phyloP scores from a whole-genome alignment of 2,329 filamentous ascomycete genomes.

The Beauveria sp. region DNA sequence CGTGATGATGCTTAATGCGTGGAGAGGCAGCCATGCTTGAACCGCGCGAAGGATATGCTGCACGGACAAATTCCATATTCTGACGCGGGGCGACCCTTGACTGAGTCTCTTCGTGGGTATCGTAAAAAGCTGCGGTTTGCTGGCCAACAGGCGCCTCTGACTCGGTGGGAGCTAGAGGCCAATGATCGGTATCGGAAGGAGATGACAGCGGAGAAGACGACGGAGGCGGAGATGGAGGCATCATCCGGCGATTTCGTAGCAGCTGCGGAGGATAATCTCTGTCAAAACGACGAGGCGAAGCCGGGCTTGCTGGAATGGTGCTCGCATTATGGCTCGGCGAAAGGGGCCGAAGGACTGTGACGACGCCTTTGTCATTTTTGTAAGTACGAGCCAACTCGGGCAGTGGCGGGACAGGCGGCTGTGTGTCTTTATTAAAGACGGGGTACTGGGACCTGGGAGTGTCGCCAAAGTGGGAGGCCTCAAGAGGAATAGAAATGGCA shows the following conservation, averaged over 20 bases:
- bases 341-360: constrained; percentile 28
- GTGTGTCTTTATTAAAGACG: constrained; percentile 14
- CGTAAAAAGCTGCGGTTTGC: not conserved
- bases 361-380: constrained; percentile 27
- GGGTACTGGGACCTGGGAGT: constrained; percentile 27
- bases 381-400: constrained; percentile 21
- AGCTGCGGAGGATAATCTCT: constrained; percentile 4
- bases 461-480: constrained; percentile 36
- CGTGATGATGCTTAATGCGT: constrained; percentile 19
- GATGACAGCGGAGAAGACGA: constrained; percentile 1
- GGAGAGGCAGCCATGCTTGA: constrained; percentile 20
- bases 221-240: not conserved
- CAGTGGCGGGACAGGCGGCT: constrained; percentile 12
- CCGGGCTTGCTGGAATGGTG: constrained; percentile 8
- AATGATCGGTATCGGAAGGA: not conserved
- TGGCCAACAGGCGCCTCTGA: not conserved
- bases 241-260: constrained; percentile 6
- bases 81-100: not conserved
- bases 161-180: not conserved
- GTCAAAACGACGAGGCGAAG: constrained; percentile 5
- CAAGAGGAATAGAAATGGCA: constrained; percentile 51
- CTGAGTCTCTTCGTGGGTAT: not conserved
- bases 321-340: constrained; percentile 19
- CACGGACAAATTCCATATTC: constrained; percentile 10
- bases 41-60: constrained; percentile 18